A percentile compares a stretch with the other conserved stretches of the same genome.
Evolutionary conservation across 441 rosid species (phyloP).

Genomic region (Breynia disticha): DNA sequence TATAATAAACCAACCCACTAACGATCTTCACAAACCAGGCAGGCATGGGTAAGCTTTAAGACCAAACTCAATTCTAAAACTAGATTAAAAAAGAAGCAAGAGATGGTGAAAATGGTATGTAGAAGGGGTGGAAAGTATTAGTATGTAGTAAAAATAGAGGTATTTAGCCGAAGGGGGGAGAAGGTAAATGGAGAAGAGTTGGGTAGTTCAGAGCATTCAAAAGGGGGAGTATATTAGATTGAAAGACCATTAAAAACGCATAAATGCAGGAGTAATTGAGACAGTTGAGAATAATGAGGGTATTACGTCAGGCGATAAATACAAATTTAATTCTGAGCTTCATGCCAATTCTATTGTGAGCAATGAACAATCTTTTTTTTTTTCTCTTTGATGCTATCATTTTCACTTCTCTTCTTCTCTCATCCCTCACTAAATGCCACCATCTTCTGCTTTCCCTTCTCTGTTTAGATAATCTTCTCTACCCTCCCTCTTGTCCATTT

Average conservation of each 20-base stretch:
- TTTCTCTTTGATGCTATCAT: constrained; percentile 10
- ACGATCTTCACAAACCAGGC: neutral
- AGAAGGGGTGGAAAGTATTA: no score
- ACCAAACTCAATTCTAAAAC: neutral
- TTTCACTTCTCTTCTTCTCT: constrained; percentile 25
- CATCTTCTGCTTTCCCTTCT: no score
- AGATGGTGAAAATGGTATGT: neutral
- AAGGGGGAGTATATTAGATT: constrained; percentile 35
- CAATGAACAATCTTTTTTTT: constrained; percentile 15
- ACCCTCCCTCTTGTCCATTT: constrained; percentile 17
- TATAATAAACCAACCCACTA: neutral
- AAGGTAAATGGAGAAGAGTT: constrained; percentile 22
- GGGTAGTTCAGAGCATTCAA: constrained; percentile 57
- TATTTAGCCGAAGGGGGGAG: constrained; percentile 12
- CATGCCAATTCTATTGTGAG: constrained; percentile 12
- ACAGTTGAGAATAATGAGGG: constrained; percentile 88
- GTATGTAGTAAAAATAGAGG: neutral
- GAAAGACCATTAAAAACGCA: constrained; percentile 72
- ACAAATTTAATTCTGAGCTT: constrained; percentile 54
- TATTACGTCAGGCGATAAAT: constrained; percentile 77
- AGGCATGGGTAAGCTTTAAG: neutral
- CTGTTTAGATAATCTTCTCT: constrained; percentile 26
- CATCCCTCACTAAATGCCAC: constrained; percentile 40
- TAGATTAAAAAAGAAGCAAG: neutral
- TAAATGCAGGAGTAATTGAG: constrained; percentile 96